Evolutionary conservation across 2,329 filamentous ascomycete species (phyloP).

Genomic region (Plectosphaerella cucumerina): DNA sequence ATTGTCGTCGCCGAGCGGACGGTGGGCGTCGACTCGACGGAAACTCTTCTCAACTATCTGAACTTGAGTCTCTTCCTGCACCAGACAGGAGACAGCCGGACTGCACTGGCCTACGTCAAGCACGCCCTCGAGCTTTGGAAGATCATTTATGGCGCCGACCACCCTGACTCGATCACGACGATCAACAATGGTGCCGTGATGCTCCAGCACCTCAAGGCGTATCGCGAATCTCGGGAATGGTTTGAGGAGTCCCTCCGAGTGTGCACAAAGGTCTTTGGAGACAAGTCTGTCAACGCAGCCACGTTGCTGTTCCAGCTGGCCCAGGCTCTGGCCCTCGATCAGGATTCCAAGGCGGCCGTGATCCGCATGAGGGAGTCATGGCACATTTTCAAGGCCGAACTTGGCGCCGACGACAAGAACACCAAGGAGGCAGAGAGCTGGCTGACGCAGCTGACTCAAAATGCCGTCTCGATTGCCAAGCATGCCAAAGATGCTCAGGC

Average conservation of each 20-base stretch:
- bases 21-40: conserved; percentile 85
- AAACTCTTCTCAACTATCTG: conserved; percentile 92
- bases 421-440: conserved; percentile 97
- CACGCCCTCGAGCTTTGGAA: conserved; percentile 96
- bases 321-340: conserved; percentile 91
- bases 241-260: conserved; percentile 90
- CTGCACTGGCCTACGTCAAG: conserved; percentile 82
- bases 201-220: conserved; percentile 92
- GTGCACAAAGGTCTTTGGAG: conserved; percentile 86
- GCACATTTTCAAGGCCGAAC: conserved; percentile 85
- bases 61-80: conserved; percentile 95
- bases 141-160: conserved; percentile 87
- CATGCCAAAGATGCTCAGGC: conserved; percentile 84
- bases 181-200: conserved; percentile 99
- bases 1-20: conserved; percentile 95
- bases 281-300: conserved; percentile 85
- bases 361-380: conserved; percentile 93
- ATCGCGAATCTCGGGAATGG: conserved; percentile 92
- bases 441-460: conserved; percentile 94
- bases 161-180: conserved; percentile 97
- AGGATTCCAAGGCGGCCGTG: conserved; percentile 88
- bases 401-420: conserved; percentile 90
- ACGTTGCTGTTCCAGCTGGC: conserved; percentile 96
- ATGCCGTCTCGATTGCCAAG: conserved; percentile 90
- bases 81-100: conserved; percentile 82